Evolutionary conservation across 2,329 filamentous ascomycete genomes (phyloP).

Genomic region (Fusarium sulawesiense): DNA sequence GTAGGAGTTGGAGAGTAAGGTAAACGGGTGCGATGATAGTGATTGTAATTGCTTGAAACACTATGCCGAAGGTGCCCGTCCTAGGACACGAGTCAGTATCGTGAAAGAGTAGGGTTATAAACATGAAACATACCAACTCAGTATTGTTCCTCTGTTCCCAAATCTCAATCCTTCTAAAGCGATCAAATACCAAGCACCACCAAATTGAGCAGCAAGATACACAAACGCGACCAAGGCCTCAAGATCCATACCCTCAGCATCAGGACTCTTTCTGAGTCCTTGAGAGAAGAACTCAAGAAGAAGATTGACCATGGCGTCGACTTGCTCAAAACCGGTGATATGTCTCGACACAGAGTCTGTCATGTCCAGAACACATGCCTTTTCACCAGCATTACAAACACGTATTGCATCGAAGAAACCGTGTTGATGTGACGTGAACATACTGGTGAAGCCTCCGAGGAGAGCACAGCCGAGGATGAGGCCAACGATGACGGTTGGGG

Average conservation of each 20-base stretch:
- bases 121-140: constrained; percentile 26
- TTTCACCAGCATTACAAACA: constrained; percentile 1
- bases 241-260: background rate
- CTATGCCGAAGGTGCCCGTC: constrained; percentile 37
- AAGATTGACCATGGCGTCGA: constrained; percentile 22
- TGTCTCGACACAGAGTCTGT: background rate
- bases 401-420: constrained; percentile 35
- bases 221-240: constrained; percentile 33
- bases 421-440: constrained; percentile 27
- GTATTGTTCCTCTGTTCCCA: constrained; percentile 21
- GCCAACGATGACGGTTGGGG: background rate
- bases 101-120: background rate
- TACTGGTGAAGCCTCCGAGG: constrained; percentile 36
- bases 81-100: background rate
- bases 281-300: constrained; percentile 39
- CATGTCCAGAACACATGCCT: constrained; percentile 25
- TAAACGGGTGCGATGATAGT: constrained; percentile 39
- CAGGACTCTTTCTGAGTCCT: constrained; percentile 14
- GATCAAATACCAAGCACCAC: constrained; percentile 38
- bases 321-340: background rate
- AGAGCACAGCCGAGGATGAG: constrained; percentile 32
- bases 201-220: constrained; percentile 39
- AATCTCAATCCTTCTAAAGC: constrained; percentile 33
- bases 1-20: constrained; percentile 28
- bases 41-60: constrained; percentile 37